Base-by-base conservation (phyloP, 2,329 filamentous ascomycete species). In the Fusarium redolens region DNA sequence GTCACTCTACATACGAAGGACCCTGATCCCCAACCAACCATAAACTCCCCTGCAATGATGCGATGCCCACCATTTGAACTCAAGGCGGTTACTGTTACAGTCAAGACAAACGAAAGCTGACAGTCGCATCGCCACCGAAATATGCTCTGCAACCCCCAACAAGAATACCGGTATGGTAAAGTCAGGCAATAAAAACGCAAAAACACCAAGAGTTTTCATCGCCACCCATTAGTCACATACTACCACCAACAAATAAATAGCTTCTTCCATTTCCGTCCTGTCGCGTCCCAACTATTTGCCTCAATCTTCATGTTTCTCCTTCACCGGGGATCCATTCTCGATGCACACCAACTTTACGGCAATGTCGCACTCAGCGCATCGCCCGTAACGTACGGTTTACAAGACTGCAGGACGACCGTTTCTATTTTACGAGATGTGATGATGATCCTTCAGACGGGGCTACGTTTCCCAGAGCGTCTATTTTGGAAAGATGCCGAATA, bases 1-100 rank as follows among this genome's bases (percentile, higher is more conserved):
- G 51, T 45, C 51, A 62, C 51, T 62, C 47, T 18, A 44, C 22
- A 50, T 28, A 62, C 35, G 40, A 44, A 52, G 50, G 54, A 51
- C 65, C 66, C 57, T 52, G 50, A 48, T 25, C 69, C 54, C 45
- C 64, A 61, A 65, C 69, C 69, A 72, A 72, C 55, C 51, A 72
- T n/a, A 55, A 54, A 22, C 22, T 43, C 22, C 58, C 69, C 59
- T 69, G 43, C 15, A 37, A 69, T 65, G 61, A 63, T 71, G 61
- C 44, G 55, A 58, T 58, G 30, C 30, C 69, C 31, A 65, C 68
- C 51, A 33, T 25, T 40, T 12, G 28, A 28, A n/a, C 28, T 58
- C 18, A 59, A 28, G 30, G 18, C 40, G 40, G 59, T 61, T 65
- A 35, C 51, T 37, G 54, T 35, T 61, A 44, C 60, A 60, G 56